A percentile compares a stretch with the other conserved stretches of the same genome.
These are phyloP conservation scores for Xylaria curta DNA, from an alignment of 495 filamentous ascomycete genomes.

Conservation along the genomic window DNA sequence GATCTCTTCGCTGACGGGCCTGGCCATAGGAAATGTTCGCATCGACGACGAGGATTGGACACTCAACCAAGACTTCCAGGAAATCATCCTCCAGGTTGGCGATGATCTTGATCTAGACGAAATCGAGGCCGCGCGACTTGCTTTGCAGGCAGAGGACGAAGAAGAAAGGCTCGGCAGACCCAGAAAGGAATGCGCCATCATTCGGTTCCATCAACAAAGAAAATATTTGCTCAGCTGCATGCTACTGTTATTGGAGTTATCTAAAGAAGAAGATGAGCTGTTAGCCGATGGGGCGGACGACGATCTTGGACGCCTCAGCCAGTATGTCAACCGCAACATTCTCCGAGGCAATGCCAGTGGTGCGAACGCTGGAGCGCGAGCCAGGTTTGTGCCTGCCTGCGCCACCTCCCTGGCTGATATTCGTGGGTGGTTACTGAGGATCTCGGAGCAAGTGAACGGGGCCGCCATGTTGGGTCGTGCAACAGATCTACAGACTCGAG, in stretches of 20 bases:
- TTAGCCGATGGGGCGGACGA: slow-evolving; percentile 47
- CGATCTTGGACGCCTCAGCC: slow-evolving; percentile 41
- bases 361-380: slow-evolving; percentile 20
- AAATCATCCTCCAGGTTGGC: slow-evolving; percentile 76
- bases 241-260: slow-evolving; percentile 72
- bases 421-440: slow-evolving; percentile 70
- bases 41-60: slow-evolving; percentile 74
- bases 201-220: slow-evolving; percentile 83
- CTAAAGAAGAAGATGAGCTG: slow-evolving; percentile 63
- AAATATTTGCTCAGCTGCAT: slow-evolving; percentile 81
- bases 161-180: slow-evolving; percentile 69
- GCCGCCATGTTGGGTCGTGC: slow-evolving; percentile 69
- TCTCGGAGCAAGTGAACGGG: slow-evolving; percentile 74
- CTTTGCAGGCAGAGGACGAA: slow-evolving; percentile 71
- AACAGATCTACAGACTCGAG: slow-evolving; percentile 69
- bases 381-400: slow-evolving; percentile 69
- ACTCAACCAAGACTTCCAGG: slow-evolving; percentile 87
- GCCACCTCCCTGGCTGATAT: slow-evolving; percentile 74
- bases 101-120: slow-evolving; percentile 92
- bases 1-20: slow-evolving; percentile 43
- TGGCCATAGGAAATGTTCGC: slow-evolving; percentile 67
- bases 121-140: slow-evolving; percentile 74
- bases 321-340: slow-evolving; percentile 48
- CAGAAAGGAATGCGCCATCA: slow-evolving; percentile 72
- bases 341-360: slow-evolving; percentile 39